Evolutionary conservation across 345 rosid species (phyloP), one percentile per base, ranked within the genome.

Genomic region (Populus tremula): DNA sequence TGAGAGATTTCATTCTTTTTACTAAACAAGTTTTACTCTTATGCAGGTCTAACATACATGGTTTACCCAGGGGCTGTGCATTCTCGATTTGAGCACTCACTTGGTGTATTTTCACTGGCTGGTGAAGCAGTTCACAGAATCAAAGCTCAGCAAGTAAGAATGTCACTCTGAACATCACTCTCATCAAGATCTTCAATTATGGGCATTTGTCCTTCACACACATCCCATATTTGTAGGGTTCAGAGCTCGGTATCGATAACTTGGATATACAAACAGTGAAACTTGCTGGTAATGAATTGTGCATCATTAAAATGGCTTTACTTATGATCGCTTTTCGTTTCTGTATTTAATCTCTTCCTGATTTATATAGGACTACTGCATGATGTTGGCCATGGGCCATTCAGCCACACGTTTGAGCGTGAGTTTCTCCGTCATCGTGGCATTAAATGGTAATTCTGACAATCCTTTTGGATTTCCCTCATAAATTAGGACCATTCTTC

Each of bases 331-430:
- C n/a, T 69, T 69, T 20, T 68, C 3, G 4, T 43, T 62, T 74
- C 27, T 49, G 35, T 71, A 45, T 72, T n/a, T 49, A 14, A 21
- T 18, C 20, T 47, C 38, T 11, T 16, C 8, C 18, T 61, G n/a
- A 29, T 41, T 16, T 49, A n/a, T 77, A 9, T 62, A 77, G 84
- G 84, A 54, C 71, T 82, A 18, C 54, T 82, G 69, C 84, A 82
- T 77, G 84, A 82, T 77, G 71, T 82, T 69, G 84, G 84, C 61
- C 84, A 82, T 50, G 84, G 84, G 17, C 81, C 84, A 50, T 82
- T 82, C 72, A 77, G 81, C 71, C 84, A 82, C 78, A 66, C 63
- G 73, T 82, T 82, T 64, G 84, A 82, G 74, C 68, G 63, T 16
- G 75, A 69, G n/a, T 77, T 82, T 43, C 69, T 82, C 11, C 84